These are phyloP conservation scores for Fusarium tricinctum DNA, from an alignment of 2,329 filamentous ascomycete species.

Conservation along the genomic window DNA sequence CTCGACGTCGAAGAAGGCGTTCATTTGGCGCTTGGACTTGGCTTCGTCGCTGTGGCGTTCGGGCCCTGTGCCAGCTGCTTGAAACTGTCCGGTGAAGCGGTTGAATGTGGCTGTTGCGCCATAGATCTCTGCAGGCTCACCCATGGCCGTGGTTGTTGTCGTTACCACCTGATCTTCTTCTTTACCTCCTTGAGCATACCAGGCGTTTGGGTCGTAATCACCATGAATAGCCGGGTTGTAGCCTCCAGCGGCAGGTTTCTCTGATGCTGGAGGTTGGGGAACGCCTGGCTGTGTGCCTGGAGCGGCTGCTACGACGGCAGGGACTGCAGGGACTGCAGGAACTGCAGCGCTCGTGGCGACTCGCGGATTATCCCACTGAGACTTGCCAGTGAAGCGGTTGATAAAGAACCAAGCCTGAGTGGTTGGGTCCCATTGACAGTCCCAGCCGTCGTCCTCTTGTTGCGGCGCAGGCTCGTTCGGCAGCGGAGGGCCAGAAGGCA, in stretches of 20 bases:
- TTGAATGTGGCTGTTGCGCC: slow-evolving; percentile 85
- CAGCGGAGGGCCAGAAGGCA: slow-evolving; percentile 55
- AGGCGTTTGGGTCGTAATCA: slow-evolving; percentile 95
- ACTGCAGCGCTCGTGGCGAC: slow-evolving; percentile 64
- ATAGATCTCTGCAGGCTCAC: slow-evolving; percentile 68
- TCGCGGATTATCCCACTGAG: slow-evolving; percentile 90
- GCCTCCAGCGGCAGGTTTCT: slow-evolving; percentile 71
- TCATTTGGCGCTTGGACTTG: slow-evolving; percentile 90
- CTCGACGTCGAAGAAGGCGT: slow-evolving; percentile 95
- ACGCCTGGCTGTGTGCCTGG: slow-evolving; percentile 44
- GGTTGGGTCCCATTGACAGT: slow-evolving; percentile 79
- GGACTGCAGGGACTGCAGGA: no score
- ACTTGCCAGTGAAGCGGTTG: slow-evolving; percentile 81
- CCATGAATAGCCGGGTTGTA: slow-evolving; percentile 98
- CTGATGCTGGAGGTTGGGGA: slow-evolving; percentile 54
- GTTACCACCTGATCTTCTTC: slow-evolving; percentile 54
- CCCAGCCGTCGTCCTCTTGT: slow-evolving; percentile 83
- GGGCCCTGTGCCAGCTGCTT: slow-evolving; percentile 74
- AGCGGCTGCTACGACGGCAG: slow-evolving; percentile 45
- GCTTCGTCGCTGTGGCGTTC: slow-evolving; percentile 88
- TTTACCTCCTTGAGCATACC: slow-evolving; percentile 79
- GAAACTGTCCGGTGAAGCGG: slow-evolving; percentile 88
- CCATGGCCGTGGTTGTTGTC: slow-evolving; percentile 41
- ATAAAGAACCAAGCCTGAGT: slow-evolving; percentile 84
- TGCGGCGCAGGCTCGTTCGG: slow-evolving; percentile 61